Conservation (phyloP, 768 basidiomycete genomes). For the Cystofilobasidium macerans region DNA sequence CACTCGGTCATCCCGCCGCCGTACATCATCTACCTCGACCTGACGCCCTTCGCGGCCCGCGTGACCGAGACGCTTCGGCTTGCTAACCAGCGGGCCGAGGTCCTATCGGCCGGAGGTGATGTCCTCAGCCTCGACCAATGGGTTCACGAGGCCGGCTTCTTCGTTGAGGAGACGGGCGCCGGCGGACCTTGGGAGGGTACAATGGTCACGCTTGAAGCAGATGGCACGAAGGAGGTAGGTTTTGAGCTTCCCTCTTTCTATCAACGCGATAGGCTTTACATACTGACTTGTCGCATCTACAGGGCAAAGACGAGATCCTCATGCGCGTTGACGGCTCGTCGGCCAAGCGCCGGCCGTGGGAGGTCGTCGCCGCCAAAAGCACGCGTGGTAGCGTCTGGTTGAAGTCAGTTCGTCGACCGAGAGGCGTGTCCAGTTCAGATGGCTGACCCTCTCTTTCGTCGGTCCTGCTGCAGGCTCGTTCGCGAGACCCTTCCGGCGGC, state of each 20-base stretch:
- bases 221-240: conserved; percentile 37
- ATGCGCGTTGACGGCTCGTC: conserved; percentile 29
- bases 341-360: conserved; percentile 34
- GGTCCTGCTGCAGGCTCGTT: background rate
- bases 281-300: background rate
- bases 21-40: conserved; percentile 35
- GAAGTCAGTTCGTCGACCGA: conserved; percentile 24
- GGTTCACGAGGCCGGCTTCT: conserved; percentile 37
- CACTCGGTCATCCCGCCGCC: conserved; percentile 35
- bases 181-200: conserved; percentile 34
- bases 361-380: conserved; percentile 36
- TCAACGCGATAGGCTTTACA: background rate
- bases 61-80: conserved; percentile 32
- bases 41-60: conserved; percentile 32
- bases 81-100: conserved; percentile 36
- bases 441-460: background rate
- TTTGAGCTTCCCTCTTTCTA: background rate
- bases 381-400: conserved; percentile 38
- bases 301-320: conserved; percentile 33
- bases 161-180: conserved; percentile 22
- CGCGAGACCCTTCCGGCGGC: conserved; percentile 1
- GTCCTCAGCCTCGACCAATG: conserved; percentile 36
- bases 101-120: conserved; percentile 35
- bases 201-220: conserved; percentile 37
- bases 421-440: background rate